phyloP scores from a whole-genome alignment of 805 yeast genomes.

The Hanseniaspora lachancei region DNA sequence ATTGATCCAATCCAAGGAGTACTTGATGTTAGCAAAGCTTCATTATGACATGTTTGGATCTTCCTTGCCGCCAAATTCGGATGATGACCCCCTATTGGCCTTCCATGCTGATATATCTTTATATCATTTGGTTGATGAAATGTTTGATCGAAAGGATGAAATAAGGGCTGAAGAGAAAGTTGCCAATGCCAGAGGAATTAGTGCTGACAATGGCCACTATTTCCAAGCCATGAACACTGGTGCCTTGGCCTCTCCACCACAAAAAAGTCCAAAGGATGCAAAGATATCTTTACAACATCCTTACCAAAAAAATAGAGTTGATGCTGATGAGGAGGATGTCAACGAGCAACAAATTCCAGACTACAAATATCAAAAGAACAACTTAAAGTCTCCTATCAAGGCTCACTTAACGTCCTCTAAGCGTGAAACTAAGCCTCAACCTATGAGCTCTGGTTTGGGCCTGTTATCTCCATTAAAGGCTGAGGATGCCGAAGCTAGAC shows the following conservation, averaged over 20 bases:
- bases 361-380: not conserved
- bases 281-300: not conserved
- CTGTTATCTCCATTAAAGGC: constrained; percentile 5
- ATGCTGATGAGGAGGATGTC: not conserved
- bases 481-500: not conserved
- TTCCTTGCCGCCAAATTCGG: constrained; percentile 7
- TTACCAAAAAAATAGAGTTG: not conserved
- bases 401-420: not conserved
- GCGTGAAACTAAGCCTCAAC: not conserved
- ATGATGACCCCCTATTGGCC: constrained; percentile 63
- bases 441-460: not conserved
- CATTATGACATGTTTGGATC: constrained; percentile 20
- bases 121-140: constrained; percentile 75
- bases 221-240: not conserved
- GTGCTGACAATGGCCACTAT: not conserved
- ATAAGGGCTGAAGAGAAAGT: constrained; percentile 28
- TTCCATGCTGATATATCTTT: constrained; percentile 82
- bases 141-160: constrained; percentile 48
- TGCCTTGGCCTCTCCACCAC: not conserved
- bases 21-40: constrained; percentile 27
- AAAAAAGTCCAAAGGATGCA: not conserved
- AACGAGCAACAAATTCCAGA: not conserved
- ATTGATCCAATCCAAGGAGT: constrained; percentile 51
- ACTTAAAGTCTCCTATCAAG: not conserved
- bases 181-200: not conserved